Evolutionary conservation across 2,329 filamentous ascomycete species (phyloP).

Genomic region (Septoria petroselini): DNA sequence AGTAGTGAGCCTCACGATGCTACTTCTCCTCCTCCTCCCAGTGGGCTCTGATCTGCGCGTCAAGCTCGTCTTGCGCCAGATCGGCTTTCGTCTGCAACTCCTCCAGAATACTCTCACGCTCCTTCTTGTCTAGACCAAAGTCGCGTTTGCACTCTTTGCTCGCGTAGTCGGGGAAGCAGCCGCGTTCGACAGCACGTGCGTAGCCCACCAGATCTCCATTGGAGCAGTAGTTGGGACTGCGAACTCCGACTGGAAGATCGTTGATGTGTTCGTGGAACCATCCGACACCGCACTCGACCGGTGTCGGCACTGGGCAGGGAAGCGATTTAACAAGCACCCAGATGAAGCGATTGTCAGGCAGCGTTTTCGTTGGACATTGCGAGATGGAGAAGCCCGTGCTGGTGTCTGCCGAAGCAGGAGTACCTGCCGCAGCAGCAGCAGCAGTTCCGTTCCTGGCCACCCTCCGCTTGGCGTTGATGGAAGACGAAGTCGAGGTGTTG

Average conservation of each 20-base stretch:
- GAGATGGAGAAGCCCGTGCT: too few species aligned
- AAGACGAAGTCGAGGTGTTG: too few species aligned
- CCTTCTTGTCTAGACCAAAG: constrained; percentile 3
- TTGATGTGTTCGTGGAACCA: constrained; percentile 3
- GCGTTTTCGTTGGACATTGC: background rate
- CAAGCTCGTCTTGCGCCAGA: too few species aligned
- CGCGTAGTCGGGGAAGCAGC: background rate
- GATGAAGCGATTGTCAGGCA: background rate
- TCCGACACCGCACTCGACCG: background rate
- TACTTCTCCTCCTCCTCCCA: too few species aligned
- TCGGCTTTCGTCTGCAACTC: background rate
- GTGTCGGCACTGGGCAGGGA: background rate
- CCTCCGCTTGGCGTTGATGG: too few species aligned
- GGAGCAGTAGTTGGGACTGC: background rate
- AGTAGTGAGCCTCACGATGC: too few species aligned
- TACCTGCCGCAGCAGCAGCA: too few species aligned
- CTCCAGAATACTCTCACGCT: background rate
- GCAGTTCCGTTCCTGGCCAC: too few species aligned
- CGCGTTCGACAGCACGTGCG: background rate
- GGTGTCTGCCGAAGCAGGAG: too few species aligned
- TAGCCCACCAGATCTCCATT: background rate
- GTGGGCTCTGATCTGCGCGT: too few species aligned
- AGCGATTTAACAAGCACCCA: background rate
- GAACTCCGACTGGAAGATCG: background rate
- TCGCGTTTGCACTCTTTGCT: constrained; percentile 1